Evolutionary conservation across 2,329 filamentous ascomycete genomes (phyloP).

Genomic region (Monosporascus ibericus): DNA sequence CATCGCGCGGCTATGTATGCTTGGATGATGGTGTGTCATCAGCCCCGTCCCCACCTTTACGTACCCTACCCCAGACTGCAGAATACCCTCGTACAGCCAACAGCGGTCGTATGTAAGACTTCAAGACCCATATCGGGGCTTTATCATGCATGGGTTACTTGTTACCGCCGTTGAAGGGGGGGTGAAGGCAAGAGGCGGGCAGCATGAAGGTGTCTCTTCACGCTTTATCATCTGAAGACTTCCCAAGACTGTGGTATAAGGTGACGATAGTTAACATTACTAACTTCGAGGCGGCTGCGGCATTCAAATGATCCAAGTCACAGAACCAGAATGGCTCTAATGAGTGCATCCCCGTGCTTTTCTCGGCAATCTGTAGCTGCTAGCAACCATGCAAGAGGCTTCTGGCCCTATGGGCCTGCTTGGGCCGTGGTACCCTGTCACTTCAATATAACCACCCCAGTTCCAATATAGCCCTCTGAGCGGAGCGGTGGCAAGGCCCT

Average conservation of each 20-base stretch:
- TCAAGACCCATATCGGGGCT: too few species aligned
- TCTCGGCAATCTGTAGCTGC: constrained; percentile 29
- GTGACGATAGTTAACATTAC: too few species aligned
- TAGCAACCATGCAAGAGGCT: constrained; percentile 23
- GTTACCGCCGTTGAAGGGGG: too few species aligned
- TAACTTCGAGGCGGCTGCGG: too few species aligned
- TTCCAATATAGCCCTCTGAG: constrained; percentile 27
- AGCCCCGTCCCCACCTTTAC: not conserved
- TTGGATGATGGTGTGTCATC: not conserved
- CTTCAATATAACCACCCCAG: constrained; percentile 28
- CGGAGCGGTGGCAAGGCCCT: constrained; percentile 24
- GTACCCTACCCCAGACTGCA: not conserved
- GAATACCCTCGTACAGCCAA: not conserved
- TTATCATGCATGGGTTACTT: too few species aligned
- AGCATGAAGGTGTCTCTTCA: too few species aligned
- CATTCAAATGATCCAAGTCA: too few species aligned
- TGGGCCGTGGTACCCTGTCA: constrained; percentile 24
- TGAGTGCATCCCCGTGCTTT: constrained; percentile 17
- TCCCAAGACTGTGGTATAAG: too few species aligned
- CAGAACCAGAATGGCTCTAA: too few species aligned
- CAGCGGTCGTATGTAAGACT: too few species aligned
- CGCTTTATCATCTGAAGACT: too few species aligned
- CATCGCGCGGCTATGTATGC: not conserved
- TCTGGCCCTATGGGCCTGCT: constrained; percentile 28
- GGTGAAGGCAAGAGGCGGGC: too few species aligned